Conservation (phyloP, 768 basidiomycete genomes). For the Hypholoma fasciculare region DNA sequence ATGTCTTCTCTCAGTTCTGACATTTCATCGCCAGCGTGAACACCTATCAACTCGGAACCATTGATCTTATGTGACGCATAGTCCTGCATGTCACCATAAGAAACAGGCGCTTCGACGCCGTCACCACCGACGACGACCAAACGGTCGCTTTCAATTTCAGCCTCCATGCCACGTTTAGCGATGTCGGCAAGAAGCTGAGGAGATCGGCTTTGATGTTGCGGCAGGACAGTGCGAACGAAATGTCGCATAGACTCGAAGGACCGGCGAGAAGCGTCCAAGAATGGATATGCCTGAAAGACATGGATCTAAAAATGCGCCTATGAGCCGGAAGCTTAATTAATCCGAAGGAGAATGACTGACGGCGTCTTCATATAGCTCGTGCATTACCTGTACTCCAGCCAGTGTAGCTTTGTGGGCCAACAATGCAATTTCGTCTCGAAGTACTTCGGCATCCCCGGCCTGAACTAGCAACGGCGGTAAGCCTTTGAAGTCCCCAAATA, state of each 20-base stretch:
- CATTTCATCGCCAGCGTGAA: conserved; percentile 9
- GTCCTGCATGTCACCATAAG: conserved; percentile 39
- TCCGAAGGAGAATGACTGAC: conserved; percentile 42
- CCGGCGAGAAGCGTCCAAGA: conserved; percentile 61
- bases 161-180: conserved; percentile 61
- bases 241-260: conserved; percentile 71
- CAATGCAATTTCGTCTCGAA: conserved; percentile 92
- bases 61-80: conserved; percentile 17
- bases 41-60: background rate
- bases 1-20: conserved; percentile 25
- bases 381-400: conserved; percentile 81
- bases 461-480: conserved; percentile 92
- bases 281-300: conserved; percentile 89
- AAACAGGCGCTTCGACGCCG: conserved; percentile 54
- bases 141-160: conserved; percentile 69
- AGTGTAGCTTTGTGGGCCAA: conserved; percentile 91
- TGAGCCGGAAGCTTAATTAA: too few species aligned
- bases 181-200: conserved; percentile 52
- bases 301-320: conserved; percentile 56
- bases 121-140: conserved; percentile 74
- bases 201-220: conserved; percentile 47
- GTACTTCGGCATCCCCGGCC: conserved; percentile 90
- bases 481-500: conserved; percentile 87
- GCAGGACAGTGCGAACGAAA: conserved; percentile 65
- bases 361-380: conserved; percentile 90